Base-by-base conservation (phyloP, 2,329 filamentous ascomycete species). In the Didymosphaeria variabile region DNA sequence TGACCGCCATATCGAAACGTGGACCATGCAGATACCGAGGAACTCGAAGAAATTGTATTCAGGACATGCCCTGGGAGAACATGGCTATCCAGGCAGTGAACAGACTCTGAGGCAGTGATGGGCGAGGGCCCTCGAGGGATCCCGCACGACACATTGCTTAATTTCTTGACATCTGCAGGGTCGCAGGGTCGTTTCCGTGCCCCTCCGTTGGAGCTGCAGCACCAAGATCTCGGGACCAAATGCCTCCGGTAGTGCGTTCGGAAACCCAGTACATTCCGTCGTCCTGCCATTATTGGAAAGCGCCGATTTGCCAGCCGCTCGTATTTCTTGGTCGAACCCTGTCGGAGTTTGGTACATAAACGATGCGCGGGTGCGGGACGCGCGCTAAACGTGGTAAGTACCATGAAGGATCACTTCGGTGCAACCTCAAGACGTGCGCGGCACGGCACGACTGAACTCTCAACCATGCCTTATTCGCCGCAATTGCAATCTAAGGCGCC, bases 1-100 rank as follows among this genome's bases (percentile, higher is more conserved):
- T 59, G n/a, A n/a, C 57, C 26, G 42, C 44, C 57, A 45, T 54
- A 10, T 17, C 46, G 23, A 44, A 31, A 23, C 7, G 6, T 15
- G 44, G 38, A n/a, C 17, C 38, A 40, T 40, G 17, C 38, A n/a
- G 4, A 19, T 7, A 6, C 17, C 9, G 15, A 40, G 17, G 38
- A 17, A n/a, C 17, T 1, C n/a, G 17, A n/a, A 29, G 6, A 29
- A n/a, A 7, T 15, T 1, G 38, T 40, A n/a, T 9, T 40, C 38
- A 40, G 17, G 17, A 17, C 12, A 40, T n/a, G n/a, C 17, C 38
- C 15, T 17, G 13, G 6, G 7, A 17, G 5, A 1, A 5, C 38
- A 19, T n/a, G 7, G 17, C 17, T 19, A 6, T n/a, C 38, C 38
- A 17, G 5, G 17, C 38, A 29, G 26, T 29, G 26, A 4, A 29